Base-by-base conservation (phyloP, 2,329 filamentous ascomycete genomes). In the Trichophyton rubrum region DNA sequence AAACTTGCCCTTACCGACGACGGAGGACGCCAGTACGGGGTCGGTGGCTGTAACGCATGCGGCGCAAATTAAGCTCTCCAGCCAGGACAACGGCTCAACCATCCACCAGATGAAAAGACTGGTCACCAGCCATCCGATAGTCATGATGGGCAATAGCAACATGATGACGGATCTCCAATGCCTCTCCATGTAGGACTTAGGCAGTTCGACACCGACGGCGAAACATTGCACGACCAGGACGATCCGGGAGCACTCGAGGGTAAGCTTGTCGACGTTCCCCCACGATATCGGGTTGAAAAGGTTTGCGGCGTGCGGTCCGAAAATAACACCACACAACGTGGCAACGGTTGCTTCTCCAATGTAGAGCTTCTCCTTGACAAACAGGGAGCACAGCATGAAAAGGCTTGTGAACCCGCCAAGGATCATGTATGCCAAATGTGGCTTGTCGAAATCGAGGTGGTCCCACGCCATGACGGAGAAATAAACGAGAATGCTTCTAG, bases 1-100 rank as follows among this genome's bases (percentile, higher is more conserved):
- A 69, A 99, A 99, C 75, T 99, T 99, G 69, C 93, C 93, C 78
- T 97, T 99, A 72, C 93, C 93, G 59, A 99, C 93, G 60, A 99
- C 93, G 15, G 93, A 99, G 13, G 93, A 97, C 30, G 93, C 93
- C 70, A 99, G 78, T 66, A 99, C 93, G 60, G 93, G 93, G 75
- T 99, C 93, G 3, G 93, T 99, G 55, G 93, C 93, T 2, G 93
- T 99, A 60, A 99, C 90, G 71, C 93, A 99, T 62, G 93, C 93
- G 17, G 93, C 87, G 64, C 90, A 82, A 38, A 87, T 86, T 60
- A 99, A 81, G 71, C 88, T 89, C 72, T 97, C 90, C 47, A 99
- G 83, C 90, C 91, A 99, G 70, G 82, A 85, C 67, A 97, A 79
- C 1, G 85, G 78, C 5, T 83, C 81, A 3, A 90, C 79, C 80